These are phyloP conservation scores for Fusarium bulbicola DNA, from an alignment of 2,329 filamentous ascomycete genomes.

Conservation along the genomic window DNA sequence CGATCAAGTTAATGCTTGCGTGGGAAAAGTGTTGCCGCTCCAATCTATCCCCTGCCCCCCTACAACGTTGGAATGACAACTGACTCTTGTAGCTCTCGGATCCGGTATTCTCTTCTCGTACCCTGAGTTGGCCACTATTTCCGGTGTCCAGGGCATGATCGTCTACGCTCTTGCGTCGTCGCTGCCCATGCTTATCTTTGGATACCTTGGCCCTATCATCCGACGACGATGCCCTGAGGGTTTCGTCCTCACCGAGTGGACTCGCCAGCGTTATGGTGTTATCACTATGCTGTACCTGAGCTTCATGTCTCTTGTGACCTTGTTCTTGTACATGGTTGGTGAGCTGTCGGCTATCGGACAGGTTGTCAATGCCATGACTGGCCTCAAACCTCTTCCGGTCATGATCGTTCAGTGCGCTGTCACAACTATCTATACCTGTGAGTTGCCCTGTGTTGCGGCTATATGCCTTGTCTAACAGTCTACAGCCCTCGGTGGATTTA, in stretches of 20 bases:
- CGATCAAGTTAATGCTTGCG: slow-evolving; percentile 99
- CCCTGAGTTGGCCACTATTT: slow-evolving; percentile 80
- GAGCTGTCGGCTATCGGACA: slow-evolving; percentile 85
- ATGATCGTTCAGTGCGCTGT: slow-evolving; percentile 81
- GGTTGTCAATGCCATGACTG: slow-evolving; percentile 78
- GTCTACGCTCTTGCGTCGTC: slow-evolving; percentile 79
- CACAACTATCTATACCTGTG: slow-evolving; percentile 86
- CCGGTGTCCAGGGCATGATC: slow-evolving; percentile 80
- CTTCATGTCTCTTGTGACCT: slow-evolving; percentile 79
- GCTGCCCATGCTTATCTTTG: slow-evolving; percentile 78
- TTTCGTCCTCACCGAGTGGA: slow-evolving; percentile 88
- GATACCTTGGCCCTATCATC: slow-evolving; percentile 78
- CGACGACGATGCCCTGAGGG: slow-evolving; percentile 82
- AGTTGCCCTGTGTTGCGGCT: slow-evolving; percentile 27
- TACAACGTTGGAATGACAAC: slow-evolving; percentile 42
- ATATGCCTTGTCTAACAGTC: not conserved
- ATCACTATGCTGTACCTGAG: slow-evolving; percentile 77
- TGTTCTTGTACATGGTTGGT: slow-evolving; percentile 88
- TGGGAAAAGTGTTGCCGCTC: slow-evolving; percentile 97
- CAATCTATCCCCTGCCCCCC: slow-evolving; percentile 46
- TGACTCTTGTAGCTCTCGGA: slow-evolving; percentile 74
- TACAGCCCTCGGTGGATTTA: slow-evolving; percentile 80
- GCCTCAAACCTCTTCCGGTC: slow-evolving; percentile 76
- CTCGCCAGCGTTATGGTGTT: slow-evolving; percentile 78
- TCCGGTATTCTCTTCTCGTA: slow-evolving; percentile 87